These are phyloP conservation scores for Leishmania arabica DNA, from an alignment of 208 protist genomes.

Conservation along the genomic window DNA sequence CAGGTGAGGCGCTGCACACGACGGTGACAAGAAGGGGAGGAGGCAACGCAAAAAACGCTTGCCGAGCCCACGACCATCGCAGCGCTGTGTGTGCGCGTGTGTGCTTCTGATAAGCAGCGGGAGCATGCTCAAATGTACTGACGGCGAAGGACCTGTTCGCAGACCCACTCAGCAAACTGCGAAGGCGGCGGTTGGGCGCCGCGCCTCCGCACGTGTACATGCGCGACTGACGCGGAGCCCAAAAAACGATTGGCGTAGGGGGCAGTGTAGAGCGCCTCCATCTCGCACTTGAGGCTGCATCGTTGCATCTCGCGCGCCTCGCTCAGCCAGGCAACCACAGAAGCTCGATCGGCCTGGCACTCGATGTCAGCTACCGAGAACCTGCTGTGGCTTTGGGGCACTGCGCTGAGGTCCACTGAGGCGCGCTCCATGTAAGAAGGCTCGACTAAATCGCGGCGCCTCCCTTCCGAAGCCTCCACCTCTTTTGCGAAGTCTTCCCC, in stretches of 20 bases:
- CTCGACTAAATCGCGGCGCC: not conserved
- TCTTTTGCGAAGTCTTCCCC: not conserved
- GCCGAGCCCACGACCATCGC: not conserved
- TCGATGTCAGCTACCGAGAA: not conserved
- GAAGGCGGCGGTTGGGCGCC: not conserved
- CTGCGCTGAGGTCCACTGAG: not conserved
- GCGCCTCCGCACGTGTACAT: not conserved
- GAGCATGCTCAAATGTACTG: constrained; percentile 30
- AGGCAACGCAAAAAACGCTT: not conserved
- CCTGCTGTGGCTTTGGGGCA: not conserved
- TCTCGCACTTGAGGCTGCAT: constrained; percentile 30
- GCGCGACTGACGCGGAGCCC: not conserved
- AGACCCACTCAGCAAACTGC: constrained; percentile 31
- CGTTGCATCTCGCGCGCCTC: constrained; percentile 26
- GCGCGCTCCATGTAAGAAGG: not conserved
- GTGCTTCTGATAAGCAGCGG: not conserved
- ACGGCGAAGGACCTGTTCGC: constrained; percentile 37
- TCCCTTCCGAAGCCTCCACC: not conserved
- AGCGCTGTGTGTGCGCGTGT: not conserved
- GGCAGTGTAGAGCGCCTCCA: constrained; percentile 36
- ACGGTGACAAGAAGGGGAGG: not conserved
- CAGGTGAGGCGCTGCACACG: not conserved
- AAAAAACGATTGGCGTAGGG: constrained; percentile 7
- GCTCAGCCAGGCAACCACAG: constrained; percentile 16
- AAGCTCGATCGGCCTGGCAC: not conserved